Base-by-base conservation (phyloP, 106 monocot genomes). In the Phalaenopsis equestris region DNA sequence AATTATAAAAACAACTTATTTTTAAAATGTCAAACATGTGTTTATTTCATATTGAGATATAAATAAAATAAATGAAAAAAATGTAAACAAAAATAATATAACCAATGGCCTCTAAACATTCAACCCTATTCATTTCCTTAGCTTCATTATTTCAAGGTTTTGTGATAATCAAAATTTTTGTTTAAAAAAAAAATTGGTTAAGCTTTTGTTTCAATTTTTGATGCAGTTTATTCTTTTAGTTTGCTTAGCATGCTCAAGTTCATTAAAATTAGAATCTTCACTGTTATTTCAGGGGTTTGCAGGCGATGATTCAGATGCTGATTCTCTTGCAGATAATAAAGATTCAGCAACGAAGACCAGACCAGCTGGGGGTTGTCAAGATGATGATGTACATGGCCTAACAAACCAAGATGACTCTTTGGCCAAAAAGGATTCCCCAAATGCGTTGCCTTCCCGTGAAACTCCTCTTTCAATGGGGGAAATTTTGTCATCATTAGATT, bases 401-500 rank as follows among this genome's bases (percentile, higher is more conserved):
- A 41, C 74, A 38, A 80, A 83, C 17, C 82, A 86, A 73, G 87
- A 86, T 10, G 90, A 84, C 41, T 55, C 84, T 56, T 70, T 81
- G 30, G 43, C 42, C 79, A 94, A 91, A 75, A 90, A 82, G 37
- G 85, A 88, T 76, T 8, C 77, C 18, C 81, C 83, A 68, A 86
- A 45, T 85, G 79, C 41, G 55, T 84, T 86, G 55, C 84, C 85
- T 68, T 68, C 55, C 15, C 79, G 52, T 78, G 98, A 99, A 24
- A 80, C 84, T 85, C 86, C 87, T 16, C 61, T 88, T 18, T 94
- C 93, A 47, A 88, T 98, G 97, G 97, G 91, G 75, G 94, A 94
- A 47, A 93, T 95, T 55, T 75, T 99, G 30, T 93, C 98, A 48
- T 95, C 98, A 46, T 85, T 93, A 80, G 94, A 99, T 74, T 82